A percentile compares a stretch with the other conserved stretches of the same genome.
phyloP scores from a whole-genome alignment of 164 flowering plant species.

The Dillenia turbinata region DNA sequence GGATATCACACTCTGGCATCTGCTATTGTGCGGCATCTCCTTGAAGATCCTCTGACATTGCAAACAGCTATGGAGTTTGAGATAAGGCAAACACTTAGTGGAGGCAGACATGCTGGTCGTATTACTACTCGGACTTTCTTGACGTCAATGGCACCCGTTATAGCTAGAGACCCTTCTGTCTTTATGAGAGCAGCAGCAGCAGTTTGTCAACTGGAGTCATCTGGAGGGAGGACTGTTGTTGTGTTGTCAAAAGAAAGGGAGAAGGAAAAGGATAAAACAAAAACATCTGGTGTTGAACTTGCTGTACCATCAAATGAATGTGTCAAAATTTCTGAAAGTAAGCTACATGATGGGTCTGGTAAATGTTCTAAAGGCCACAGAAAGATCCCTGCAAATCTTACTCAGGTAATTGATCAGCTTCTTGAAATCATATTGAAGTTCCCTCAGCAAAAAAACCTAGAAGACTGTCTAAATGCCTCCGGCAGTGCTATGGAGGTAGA shows the following conservation, averaged over 20 bases:
- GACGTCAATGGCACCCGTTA: conserved; percentile 86
- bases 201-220: conserved; percentile 80
- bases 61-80: conserved; percentile 96
- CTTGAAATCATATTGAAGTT: conserved; percentile 65
- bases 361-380: conserved; percentile 74
- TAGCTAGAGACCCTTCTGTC: conserved; percentile 78
- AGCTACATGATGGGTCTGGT: conserved; percentile 53
- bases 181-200: conserved; percentile 84
- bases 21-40: conserved; percentile 79
- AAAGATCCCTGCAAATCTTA: conserved; percentile 67
- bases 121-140: conserved; percentile 54
- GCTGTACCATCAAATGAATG: conserved; percentile 55
- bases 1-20: conserved; percentile 83
- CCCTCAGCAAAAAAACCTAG: conserved; percentile 33
- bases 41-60: conserved; percentile 95
- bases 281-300: conserved; percentile 46
- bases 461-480: conserved; percentile 22
- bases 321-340: conserved; percentile 64
- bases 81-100: conserved; percentile 70
- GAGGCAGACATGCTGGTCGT: conserved; percentile 63
- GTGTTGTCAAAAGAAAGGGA: conserved; percentile 73
- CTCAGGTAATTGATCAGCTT: conserved; percentile 83
- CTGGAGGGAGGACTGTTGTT: conserved; percentile 67
- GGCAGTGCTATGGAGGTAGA: conserved; percentile 69
- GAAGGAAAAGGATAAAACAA: conserved; percentile 67